phyloP scores from a whole-genome alignment of 2,329 filamentous ascomycete genomes.

The Tolypocladium guangdongense region DNA sequence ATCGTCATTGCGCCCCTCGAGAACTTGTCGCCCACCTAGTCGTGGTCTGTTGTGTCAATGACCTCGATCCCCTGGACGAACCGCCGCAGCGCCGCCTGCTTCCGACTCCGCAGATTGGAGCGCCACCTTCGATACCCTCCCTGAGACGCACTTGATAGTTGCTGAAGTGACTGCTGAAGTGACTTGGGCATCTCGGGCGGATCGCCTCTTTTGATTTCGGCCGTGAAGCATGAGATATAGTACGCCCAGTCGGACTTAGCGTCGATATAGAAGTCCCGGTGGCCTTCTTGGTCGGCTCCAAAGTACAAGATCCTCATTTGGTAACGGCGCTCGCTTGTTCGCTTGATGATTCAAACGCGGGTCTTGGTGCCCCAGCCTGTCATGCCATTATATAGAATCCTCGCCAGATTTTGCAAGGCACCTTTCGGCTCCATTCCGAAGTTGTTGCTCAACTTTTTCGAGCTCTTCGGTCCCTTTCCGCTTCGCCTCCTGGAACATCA shows the following conservation, averaged over 20 bases:
- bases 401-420: background rate
- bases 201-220: background rate
- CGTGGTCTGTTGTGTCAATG: no score
- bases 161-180: background rate
- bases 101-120: no score
- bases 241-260: background rate
- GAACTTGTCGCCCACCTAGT: no score
- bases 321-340: background rate
- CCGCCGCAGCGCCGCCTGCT: no score
- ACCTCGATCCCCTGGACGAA: no score
- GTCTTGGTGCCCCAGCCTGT: background rate
- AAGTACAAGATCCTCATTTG: background rate
- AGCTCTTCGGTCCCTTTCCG: background rate
- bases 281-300: background rate
- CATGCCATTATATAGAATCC: background rate
- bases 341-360: background rate
- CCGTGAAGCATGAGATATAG: background rate
- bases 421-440: background rate
- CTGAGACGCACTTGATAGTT: no score
- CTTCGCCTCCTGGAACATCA: background rate
- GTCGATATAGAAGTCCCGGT: background rate
- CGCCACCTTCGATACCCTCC: no score
- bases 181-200: background rate
- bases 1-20: no score
- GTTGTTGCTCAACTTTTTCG: background rate